A percentile compares a stretch with the other conserved stretches of the same genome.
phyloP scores from a whole-genome alignment of 2,329 filamentous ascomycete species.

The Neophaeococcomyces aloes region DNA sequence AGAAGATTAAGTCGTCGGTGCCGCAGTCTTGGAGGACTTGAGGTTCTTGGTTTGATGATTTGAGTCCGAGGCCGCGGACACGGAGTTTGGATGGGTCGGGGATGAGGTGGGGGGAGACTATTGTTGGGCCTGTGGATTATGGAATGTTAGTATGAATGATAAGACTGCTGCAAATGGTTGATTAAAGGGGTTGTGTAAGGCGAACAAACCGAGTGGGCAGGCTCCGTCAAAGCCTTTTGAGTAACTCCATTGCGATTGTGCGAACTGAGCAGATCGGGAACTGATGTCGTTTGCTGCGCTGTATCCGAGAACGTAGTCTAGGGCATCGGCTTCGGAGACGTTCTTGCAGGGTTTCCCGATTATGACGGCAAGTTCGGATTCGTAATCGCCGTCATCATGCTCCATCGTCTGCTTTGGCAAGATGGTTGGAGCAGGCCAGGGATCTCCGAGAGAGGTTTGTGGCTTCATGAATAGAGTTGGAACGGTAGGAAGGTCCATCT shows the following conservation, averaged over 20 bases:
- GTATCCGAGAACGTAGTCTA: conserved; percentile 34
- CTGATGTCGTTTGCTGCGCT: conserved; percentile 33
- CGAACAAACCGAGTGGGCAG: conserved; percentile 24
- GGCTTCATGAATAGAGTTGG: conserved; percentile 34
- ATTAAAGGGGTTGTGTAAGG: neutral
- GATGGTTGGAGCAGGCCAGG: conserved; percentile 24
- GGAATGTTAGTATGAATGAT: conserved; percentile 30
- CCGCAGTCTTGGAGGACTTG: conserved; percentile 30
- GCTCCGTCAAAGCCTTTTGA: conserved; percentile 33
- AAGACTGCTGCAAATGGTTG: neutral
- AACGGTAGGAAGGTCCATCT: conserved; percentile 27
- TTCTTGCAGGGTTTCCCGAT: conserved; percentile 30
- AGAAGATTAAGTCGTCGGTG: conserved; percentile 32
- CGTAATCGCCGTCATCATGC: conserved; percentile 33
- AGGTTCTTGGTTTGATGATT: conserved; percentile 25
- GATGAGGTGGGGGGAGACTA: conserved; percentile 27
- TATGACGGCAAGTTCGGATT: conserved; percentile 32
- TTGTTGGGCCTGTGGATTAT: conserved; percentile 29
- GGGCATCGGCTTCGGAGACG: conserved; percentile 28
- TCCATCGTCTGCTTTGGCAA: conserved; percentile 28
- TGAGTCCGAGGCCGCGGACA: conserved; percentile 22
- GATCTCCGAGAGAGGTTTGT: conserved; percentile 27
- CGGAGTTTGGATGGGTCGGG: conserved; percentile 25
- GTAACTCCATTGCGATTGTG: conserved; percentile 33
- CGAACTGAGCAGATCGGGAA: conserved; percentile 30